A percentile compares a stretch with the other conserved stretches of the same genome.
These are phyloP conservation scores for Blastobotrys persicus DNA, from an alignment of 1,139 yeast genomes.

Conservation along the genomic window DNA sequence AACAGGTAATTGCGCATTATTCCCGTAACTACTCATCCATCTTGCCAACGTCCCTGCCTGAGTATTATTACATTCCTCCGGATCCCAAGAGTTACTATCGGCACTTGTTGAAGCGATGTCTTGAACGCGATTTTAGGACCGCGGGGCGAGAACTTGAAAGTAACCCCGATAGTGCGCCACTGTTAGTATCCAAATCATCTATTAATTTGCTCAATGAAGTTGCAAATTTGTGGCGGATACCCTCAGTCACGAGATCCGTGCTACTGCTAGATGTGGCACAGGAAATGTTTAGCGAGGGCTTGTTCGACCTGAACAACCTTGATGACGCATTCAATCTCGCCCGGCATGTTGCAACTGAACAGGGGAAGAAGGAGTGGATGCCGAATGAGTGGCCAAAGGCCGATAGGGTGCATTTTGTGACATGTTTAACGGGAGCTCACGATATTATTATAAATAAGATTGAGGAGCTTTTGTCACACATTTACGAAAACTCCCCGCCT, in stretches of 20 bases:
- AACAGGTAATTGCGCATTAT: slow-evolving; percentile 35
- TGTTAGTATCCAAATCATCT: slow-evolving; percentile 41
- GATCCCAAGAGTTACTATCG: slow-evolving; percentile 43
- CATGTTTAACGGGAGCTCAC: slow-evolving; percentile 49
- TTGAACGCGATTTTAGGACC: slow-evolving; percentile 34
- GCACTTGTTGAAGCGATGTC: slow-evolving; percentile 35
- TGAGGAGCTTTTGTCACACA: slow-evolving; percentile 44
- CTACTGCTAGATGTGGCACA: slow-evolving; percentile 48
- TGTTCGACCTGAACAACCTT: slow-evolving; percentile 63
- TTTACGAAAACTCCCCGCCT: slow-evolving; percentile 56
- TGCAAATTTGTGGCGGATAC: slow-evolving; percentile 61
- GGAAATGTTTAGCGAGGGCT: slow-evolving; percentile 54
- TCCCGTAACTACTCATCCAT: slow-evolving; percentile 7
- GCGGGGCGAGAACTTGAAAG: slow-evolving; percentile 30
- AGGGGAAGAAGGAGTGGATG: slow-evolving; percentile 39
- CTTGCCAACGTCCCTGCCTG: slow-evolving; percentile 13
- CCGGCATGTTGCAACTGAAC: slow-evolving; percentile 38
- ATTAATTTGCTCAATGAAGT: slow-evolving; percentile 46
- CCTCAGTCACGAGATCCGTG: slow-evolving; percentile 51
- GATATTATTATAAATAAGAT: slow-evolving; percentile 49
- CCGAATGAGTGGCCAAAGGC: slow-evolving; percentile 48
- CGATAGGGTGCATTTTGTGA: slow-evolving; percentile 54
- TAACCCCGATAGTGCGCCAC: slow-evolving; percentile 35
- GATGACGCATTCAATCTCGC: slow-evolving; percentile 44
- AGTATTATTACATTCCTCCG: slow-evolving; percentile 31